These are phyloP conservation scores for Xylariaceae sp. DNA, from an alignment of 2,329 filamentous ascomycete species.

Conservation along the genomic window DNA sequence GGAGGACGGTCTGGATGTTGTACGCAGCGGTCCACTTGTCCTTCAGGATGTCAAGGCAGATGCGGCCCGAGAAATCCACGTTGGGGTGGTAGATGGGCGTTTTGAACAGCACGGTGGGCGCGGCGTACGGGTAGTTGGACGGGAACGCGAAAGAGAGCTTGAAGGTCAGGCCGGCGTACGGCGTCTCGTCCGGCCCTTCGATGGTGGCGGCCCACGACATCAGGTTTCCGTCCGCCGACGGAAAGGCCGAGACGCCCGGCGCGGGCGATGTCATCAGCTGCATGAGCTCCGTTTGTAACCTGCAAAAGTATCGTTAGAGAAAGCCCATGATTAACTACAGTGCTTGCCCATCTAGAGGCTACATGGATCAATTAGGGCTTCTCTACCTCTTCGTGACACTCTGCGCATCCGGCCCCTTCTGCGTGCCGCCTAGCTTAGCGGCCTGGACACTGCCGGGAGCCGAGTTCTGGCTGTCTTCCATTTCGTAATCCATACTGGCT, in stretches of 20 bases:
- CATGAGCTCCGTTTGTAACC: slow-evolving; percentile 97
- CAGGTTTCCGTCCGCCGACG: slow-evolving; percentile 85
- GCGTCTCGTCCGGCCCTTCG: slow-evolving; percentile 85
- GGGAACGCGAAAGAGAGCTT: slow-evolving; percentile 94
- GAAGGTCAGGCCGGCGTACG: slow-evolving; percentile 84
- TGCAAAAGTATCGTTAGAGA: slow-evolving; percentile 42
- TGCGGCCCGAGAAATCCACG: slow-evolving; percentile 94
- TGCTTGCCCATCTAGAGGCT: no score
- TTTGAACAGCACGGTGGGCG: slow-evolving; percentile 93
- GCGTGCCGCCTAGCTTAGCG: slow-evolving; percentile 61
- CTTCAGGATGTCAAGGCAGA: slow-evolving; percentile 97
- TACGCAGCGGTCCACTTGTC: slow-evolving; percentile 99
- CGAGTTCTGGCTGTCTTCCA: slow-evolving; percentile 69
- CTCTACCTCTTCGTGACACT: slow-evolving; percentile 77
- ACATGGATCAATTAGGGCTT: background rate
- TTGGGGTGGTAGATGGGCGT: slow-evolving; percentile 99
- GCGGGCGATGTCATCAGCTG: slow-evolving; percentile 95
- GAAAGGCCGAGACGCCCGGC: slow-evolving; percentile 93
- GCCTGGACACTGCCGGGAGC: slow-evolving; percentile 64
- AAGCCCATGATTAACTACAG: background rate
- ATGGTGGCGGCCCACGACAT: slow-evolving; percentile 94
- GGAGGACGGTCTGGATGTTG: slow-evolving; percentile 89
- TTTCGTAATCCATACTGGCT: slow-evolving; percentile 53
- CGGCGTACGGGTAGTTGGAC: slow-evolving; percentile 87
- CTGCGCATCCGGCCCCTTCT: slow-evolving; percentile 66